Percentiles rank a stretch among this genome's conserved stretches.
These are phyloP conservation scores for Ascochyta clinopodiicola DNA, from an alignment of 2,329 filamentous ascomycete species.

Conservation along the genomic window DNA sequence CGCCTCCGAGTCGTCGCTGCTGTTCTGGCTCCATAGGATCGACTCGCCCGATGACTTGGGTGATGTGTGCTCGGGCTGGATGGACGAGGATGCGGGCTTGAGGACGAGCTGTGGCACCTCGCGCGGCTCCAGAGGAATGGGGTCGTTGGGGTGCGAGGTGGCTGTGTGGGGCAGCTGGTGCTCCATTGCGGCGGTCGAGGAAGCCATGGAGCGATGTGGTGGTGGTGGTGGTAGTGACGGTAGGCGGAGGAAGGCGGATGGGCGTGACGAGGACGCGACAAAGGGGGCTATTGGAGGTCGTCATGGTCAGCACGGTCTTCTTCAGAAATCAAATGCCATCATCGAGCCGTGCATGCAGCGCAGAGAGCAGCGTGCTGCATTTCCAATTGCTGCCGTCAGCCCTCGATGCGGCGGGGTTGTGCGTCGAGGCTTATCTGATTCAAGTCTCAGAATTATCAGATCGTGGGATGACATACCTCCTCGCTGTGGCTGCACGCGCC, in stretches of 20 bases:
- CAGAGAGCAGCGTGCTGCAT: not conserved
- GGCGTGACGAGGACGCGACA: conserved; percentile 9
- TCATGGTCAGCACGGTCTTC: conserved; percentile 24
- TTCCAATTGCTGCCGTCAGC: conserved; percentile 9
- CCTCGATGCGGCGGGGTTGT: conserved; percentile 16
- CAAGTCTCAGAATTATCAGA: conserved; percentile 16
- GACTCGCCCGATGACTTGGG: conserved; percentile 52
- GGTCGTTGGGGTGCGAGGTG: conserved; percentile 56
- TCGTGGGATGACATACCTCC: conserved; percentile 19
- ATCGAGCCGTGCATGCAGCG: conserved; percentile 2
- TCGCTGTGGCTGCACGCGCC: conserved; percentile 15
- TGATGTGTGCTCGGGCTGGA: conserved; percentile 43
- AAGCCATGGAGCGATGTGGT: conserved; percentile 12
- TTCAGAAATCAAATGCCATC: not conserved
- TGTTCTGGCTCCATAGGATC: conserved; percentile 50
- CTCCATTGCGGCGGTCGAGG: conserved; percentile 24
- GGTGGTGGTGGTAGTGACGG: not conserved
- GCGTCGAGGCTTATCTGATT: conserved; percentile 14
- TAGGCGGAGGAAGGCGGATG: conserved; percentile 1
- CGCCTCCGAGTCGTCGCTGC: conserved; percentile 51
- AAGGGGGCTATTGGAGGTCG: conserved; percentile 11
- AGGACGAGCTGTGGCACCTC: conserved; percentile 40
- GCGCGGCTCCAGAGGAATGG: conserved; percentile 53
- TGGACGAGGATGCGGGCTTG: conserved; percentile 21
- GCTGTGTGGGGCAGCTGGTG: conserved; percentile 49